phyloP scores from a whole-genome alignment of 2,329 filamentous ascomycete species.

The Aspergillus spinulosporus region DNA sequence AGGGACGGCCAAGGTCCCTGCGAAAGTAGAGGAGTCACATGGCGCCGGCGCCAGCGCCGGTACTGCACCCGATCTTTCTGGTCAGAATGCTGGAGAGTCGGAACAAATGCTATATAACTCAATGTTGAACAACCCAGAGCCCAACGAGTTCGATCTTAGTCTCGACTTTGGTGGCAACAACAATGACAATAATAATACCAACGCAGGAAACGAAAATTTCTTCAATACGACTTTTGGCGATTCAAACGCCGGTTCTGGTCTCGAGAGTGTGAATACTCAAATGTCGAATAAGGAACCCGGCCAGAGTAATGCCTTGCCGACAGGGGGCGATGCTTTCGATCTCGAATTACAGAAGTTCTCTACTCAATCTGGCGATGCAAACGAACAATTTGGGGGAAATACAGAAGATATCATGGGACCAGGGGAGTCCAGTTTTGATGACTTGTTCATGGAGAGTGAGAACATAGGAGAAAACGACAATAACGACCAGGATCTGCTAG shows the following conservation, averaged over 20 bases:
- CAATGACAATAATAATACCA: slow-evolving; percentile 28
- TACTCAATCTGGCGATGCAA: slow-evolving; percentile 21
- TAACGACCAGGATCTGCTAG: slow-evolving; percentile 37
- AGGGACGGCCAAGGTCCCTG: slow-evolving; percentile 17
- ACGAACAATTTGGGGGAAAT: slow-evolving; percentile 22
- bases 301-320: slow-evolving; percentile 34
- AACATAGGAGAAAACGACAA: slow-evolving; percentile 35
- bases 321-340: slow-evolving; percentile 39
- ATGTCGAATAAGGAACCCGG: slow-evolving; percentile 28
- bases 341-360: slow-evolving; percentile 37
- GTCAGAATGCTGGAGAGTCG: slow-evolving; percentile 29
- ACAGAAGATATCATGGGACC: slow-evolving; percentile 40
- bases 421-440: slow-evolving; percentile 48
- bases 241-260: slow-evolving; percentile 21
- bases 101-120: slow-evolving; percentile 45
- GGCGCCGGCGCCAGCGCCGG: slow-evolving; percentile 10
- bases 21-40: slow-evolving; percentile 29
- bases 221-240: slow-evolving; percentile 34
- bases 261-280: slow-evolving; percentile 20
- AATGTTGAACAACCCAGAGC: slow-evolving; percentile 36
- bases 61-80: slow-evolving; percentile 1
- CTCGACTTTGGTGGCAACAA: slow-evolving; percentile 36
- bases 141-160: slow-evolving; percentile 42
- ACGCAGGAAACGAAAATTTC: slow-evolving; percentile 39
- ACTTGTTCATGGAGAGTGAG: slow-evolving; percentile 45